Conservation (phyloP, 148 eudicot species). For the Agrostemma githago region DNA sequence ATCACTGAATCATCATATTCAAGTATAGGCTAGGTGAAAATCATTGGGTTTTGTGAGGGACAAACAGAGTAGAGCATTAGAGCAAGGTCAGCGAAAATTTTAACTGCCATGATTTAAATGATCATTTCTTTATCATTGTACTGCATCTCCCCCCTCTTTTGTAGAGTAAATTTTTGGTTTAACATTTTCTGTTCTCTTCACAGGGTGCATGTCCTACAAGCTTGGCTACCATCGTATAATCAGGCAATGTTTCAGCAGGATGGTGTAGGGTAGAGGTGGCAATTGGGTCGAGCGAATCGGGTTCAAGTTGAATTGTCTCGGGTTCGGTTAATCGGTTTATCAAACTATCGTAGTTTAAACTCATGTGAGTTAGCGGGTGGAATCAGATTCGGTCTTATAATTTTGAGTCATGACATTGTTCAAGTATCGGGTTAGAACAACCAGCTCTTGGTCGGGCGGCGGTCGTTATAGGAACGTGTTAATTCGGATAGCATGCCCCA, state of each 20-base stretch:
- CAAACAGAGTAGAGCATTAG: neutral
- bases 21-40: neutral
- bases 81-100: neutral
- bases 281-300: too few species aligned
- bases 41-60: slow-evolving; percentile 20
- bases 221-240: slow-evolving; percentile 3
- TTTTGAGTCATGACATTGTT: too few species aligned
- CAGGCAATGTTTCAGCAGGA: neutral
- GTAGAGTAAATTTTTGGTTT: slow-evolving; percentile 5
- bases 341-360: too few species aligned
- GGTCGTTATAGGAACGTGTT: too few species aligned
- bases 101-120: slow-evolving; percentile 23
- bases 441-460: too few species aligned
- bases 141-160: slow-evolving; percentile 10
- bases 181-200: slow-evolving; percentile 10
- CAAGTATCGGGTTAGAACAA: too few species aligned
- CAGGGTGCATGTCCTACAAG: slow-evolving; percentile 9
- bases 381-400: too few species aligned
- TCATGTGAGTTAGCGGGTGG: too few species aligned
- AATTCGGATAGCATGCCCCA: too few species aligned
- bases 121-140: slow-evolving; percentile 30
- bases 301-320: too few species aligned
- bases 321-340: too few species aligned
- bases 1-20: slow-evolving; percentile 15
- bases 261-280: neutral